phyloP scores from a whole-genome alignment of 257 asterid genomes.

The Solanum raphanifolium region DNA sequence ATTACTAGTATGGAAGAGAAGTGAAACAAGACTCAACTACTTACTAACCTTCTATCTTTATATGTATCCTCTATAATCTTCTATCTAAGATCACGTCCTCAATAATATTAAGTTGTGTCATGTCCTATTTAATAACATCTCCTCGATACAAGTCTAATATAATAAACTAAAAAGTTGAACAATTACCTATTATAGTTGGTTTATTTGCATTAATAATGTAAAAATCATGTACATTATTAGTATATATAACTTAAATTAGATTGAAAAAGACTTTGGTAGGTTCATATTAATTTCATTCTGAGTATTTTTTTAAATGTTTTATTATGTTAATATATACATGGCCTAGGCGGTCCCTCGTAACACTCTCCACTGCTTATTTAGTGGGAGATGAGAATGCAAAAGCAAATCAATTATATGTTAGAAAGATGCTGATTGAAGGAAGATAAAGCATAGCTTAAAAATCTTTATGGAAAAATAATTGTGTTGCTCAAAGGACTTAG shows the following conservation, averaged over 20 bases:
- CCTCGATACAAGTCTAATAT: neutral
- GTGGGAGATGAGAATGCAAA: constrained; percentile 28
- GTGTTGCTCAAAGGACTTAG: neutral
- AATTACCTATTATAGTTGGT: neutral
- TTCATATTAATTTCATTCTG: neutral
- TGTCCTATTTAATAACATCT: neutral
- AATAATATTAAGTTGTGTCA: neutral
- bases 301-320: neutral
- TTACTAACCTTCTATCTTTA: neutral
- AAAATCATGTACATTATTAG: neutral
- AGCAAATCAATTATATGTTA: neutral
- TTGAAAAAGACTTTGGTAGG: neutral
- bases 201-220: neutral
- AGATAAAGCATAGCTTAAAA: neutral
- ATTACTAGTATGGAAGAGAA: neutral
- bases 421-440: constrained; percentile 5
- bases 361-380: constrained; percentile 1
- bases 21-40: neutral
- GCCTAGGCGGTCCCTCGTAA: neutral
- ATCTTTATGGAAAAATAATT: neutral
- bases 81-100: neutral
- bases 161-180: neutral
- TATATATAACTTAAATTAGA: neutral
- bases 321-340: neutral
- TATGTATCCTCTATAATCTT: neutral